Base-by-base conservation (phyloP, 2,329 filamentous ascomycete species). In the Penicillium sp. region DNA sequence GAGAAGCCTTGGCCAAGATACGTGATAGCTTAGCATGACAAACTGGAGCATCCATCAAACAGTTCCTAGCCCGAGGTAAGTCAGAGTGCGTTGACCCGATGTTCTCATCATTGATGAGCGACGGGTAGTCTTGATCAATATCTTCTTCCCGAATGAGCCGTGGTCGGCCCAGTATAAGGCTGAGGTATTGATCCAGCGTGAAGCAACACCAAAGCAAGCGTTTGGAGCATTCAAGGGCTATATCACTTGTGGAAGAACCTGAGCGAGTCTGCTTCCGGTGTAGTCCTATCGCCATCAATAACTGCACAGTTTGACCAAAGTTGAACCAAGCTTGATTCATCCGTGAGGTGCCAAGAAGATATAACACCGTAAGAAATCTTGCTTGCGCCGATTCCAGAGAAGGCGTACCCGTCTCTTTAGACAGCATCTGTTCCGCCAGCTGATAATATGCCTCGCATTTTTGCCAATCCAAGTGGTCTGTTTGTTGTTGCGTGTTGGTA, bases 181-280 rank as follows among this genome's bases (percentile, higher is more conserved):
- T 74, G 10, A 77, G 56, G 53, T 78, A 78, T 33, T 71, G 71
- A 49, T 78, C 75, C 4, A 78, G 60, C 2, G 74, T 77, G 27
- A 72, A 74, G 2, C 69, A 69, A 21, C 73, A 70, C 74, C 74
- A 78, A 19, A 77, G 68, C 1, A 72, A 62, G 11, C 75, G 68
- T 51, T 73, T 74, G 2, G 69, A 68, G 39, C 70, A 75, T 57
- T 77, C 72, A 27, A 52, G 56, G 31, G 21, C 60, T 55, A 59
- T 22, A 14, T 53, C 13, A 10, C 7, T 26, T 13, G 14, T n/a
- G 5, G 53, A 29, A 4, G n/a, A 16, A 26, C 14, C 29, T 13
- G 29, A 51, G 21, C 47, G 55, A 14, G 58, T 22, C 19, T 56
- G 58, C 37, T 57, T 62, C 48, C 70, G 65, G 55, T 78, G 74